Conservation (phyloP, 305 asterid species). For the Lippia alba region DNA sequence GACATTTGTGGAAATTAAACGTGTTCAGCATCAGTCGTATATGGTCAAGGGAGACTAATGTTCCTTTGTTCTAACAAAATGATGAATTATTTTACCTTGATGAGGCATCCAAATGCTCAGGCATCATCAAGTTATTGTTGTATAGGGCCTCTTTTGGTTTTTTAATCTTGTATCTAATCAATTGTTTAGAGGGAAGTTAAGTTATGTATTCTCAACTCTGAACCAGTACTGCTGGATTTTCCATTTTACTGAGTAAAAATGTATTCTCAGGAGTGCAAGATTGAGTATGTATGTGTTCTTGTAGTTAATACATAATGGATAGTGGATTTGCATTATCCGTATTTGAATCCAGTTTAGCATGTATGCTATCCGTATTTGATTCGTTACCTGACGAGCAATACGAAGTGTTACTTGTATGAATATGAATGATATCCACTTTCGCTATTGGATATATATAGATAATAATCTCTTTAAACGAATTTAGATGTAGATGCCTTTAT, state of each 20-base stretch:
- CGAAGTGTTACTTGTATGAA: no score
- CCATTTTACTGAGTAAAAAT: constrained; percentile 15
- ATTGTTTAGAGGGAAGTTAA: constrained; percentile 33
- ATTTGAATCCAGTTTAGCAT: no score
- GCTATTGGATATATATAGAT: neutral
- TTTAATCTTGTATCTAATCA: constrained; percentile 38
- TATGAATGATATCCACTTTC: no score
- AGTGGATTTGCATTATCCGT: no score
- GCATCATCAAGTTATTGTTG: constrained; percentile 41
- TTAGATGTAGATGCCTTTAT: no score
- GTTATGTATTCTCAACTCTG: constrained; percentile 6
- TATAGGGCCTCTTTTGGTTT: constrained; percentile 34
- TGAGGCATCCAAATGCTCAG: constrained; percentile 24
- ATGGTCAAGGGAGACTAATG: constrained; percentile 74
- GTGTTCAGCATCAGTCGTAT: constrained; percentile 70
- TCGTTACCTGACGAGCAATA: no score
- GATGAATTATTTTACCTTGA: constrained; percentile 29
- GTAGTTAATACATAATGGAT: neutral
- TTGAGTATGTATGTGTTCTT: neutral
- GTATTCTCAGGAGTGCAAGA: constrained; percentile 26
- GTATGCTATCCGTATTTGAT: no score
- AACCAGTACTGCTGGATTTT: constrained; percentile 25
- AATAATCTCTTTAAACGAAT: neutral
- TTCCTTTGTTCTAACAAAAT: constrained; percentile 3
- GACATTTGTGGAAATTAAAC: constrained; percentile 78